Base-by-base conservation (phyloP, 441 rosid genomes). In the Arabidopsis lyrata region DNA sequence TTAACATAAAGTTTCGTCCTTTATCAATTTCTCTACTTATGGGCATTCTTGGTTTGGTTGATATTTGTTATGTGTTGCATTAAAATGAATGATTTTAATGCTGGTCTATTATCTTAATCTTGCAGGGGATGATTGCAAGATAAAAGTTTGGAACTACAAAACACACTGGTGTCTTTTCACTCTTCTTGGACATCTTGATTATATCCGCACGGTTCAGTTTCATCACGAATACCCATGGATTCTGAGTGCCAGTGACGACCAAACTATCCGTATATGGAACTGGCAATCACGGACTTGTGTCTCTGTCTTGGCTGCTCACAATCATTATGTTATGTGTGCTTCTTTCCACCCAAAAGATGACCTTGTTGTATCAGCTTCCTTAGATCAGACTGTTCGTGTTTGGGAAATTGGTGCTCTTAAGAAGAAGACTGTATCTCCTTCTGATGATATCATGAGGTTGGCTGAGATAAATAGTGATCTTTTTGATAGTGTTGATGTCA, bases 301-400 rank as follows among this genome's bases (percentile, higher is more conserved):
- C 41, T 66, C 48, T 12, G 63, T 34, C 41, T 48, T 77, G 63
- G 65, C 63, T 64, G 45, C 36, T 63, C 47, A 92, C 83, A 89
- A 90, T 73, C 96, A 92, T 73, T 92, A 93, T 83, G 97, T 93
- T 45, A 93, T 93, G 98, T 93, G 97, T 79, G 98, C 98, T 58
- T 86, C 89, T 66, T 93, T 90, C 83, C 98, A 93, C 76, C 95
- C 91, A 35, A 93, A 90, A 74, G 98, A 93, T 70, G 98, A 93
- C 76, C 91, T 93, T 35, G 93, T 93, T 31, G 97, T 93, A 22
- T 90, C 97, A 31, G 98, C 97, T 7, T 93, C 98, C 74, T 81
- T 90, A 39, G 98, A 93, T 81, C 95, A 93, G 81, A 90, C 98
- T 60, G 95, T 92, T 55, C 92, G 98, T 52, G 97, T 92, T 66